These are phyloP conservation scores for Candida oleophila DNA, from an alignment of 805 yeast species.

Conservation along the genomic window DNA sequence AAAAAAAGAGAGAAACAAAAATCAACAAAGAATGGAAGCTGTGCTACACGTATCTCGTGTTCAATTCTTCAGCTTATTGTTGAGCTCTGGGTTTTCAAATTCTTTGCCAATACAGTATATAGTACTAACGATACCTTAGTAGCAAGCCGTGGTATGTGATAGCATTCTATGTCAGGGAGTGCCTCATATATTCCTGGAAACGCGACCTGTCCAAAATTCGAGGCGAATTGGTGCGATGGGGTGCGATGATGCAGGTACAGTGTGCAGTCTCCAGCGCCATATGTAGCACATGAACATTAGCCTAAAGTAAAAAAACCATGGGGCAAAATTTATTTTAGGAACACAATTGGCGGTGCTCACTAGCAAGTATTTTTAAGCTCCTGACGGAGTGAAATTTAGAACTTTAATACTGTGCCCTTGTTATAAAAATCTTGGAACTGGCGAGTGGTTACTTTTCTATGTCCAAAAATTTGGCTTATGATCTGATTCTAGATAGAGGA, in stretches of 20 bases:
- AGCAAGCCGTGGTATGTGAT: neutral
- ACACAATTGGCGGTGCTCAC: neutral
- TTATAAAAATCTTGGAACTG: too few relatives aligned
- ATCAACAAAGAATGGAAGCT: neutral
- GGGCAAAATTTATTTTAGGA: too few relatives aligned
- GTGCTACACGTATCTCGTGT: neutral
- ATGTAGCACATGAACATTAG: neutral
- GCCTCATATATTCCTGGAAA: neutral
- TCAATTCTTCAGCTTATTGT: neutral
- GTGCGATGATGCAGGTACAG: slow-evolving; percentile 4
- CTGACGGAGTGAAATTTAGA: neutral
- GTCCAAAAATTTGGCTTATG: too few relatives aligned
- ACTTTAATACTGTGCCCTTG: too few relatives aligned
- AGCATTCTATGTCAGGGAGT: neutral
- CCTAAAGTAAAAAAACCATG: too few relatives aligned
- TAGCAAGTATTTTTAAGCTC: neutral
- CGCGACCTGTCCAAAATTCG: neutral
- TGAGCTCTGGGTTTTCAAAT: too few relatives aligned
- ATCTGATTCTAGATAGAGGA: too few relatives aligned
- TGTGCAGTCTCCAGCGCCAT: slow-evolving; percentile 2
- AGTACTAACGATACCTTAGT: neutral
- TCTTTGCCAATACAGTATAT: too few relatives aligned
- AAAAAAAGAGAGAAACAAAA: neutral
- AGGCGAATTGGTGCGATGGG: neutral
- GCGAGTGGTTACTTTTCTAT: too few relatives aligned